phyloP scores from a whole-genome alignment of 768 basidiomycete genomes.

The Psilocybe subaeruginosa region DNA sequence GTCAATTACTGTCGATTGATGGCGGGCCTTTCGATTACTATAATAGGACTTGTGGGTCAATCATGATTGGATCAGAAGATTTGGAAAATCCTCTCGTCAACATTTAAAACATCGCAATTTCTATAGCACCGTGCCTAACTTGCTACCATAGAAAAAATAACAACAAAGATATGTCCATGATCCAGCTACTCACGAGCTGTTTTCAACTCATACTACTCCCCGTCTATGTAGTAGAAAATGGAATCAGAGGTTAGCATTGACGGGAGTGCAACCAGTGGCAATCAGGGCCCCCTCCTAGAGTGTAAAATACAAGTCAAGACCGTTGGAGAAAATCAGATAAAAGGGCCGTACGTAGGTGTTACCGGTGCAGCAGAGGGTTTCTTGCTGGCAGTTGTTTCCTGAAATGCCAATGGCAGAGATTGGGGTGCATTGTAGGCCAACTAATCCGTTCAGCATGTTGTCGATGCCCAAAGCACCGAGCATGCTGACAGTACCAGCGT shows the following conservation, averaged over 20 bases:
- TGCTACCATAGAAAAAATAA: too few species aligned
- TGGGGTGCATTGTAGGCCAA: conserved; percentile 24
- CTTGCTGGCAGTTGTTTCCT: conserved; percentile 23
- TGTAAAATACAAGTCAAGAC: neutral
- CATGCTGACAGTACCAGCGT: neutral
- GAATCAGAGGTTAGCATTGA: conserved; percentile 8
- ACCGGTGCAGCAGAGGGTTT: conserved; percentile 34
- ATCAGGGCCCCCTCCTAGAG: neutral
- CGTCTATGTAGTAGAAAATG: neutral
- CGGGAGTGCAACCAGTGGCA: conserved; percentile 6
- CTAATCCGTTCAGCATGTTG: neutral
- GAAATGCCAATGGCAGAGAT: conserved; percentile 14
- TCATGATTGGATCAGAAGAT: too few species aligned
- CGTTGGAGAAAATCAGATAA: neutral
- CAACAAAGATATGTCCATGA: too few species aligned
- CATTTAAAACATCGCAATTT: too few species aligned
- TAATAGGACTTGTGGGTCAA: too few species aligned
- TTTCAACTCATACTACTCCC: neutral
- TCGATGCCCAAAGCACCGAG: neutral
- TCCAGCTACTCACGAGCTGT: too few species aligned
- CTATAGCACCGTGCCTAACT: too few species aligned
- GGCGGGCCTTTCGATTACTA: too few species aligned
- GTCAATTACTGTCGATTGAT: too few species aligned
- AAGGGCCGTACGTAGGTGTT: conserved; percentile 24
- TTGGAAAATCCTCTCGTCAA: too few species aligned